Percentiles rank a stretch among this genome's conserved stretches.
Evolutionary conservation across 2,329 filamentous ascomycete genomes (phyloP).

Genomic region (Penicillium janthinellum): DNA sequence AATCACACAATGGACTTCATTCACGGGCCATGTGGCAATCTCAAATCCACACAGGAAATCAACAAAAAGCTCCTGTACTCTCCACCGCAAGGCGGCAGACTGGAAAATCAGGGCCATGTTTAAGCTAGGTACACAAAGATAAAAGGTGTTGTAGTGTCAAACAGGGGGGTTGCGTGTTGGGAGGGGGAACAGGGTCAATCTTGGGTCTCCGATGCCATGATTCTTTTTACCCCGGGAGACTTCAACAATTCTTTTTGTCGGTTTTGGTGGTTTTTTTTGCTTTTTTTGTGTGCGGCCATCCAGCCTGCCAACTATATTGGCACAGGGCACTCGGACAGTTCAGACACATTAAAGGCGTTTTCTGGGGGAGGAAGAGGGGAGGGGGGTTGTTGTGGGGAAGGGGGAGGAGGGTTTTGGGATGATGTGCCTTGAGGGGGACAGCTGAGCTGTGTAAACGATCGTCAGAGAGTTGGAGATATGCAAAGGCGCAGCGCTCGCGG

Average conservation of each 20-base stretch:
- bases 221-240: slow-evolving; percentile 17
- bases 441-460: slow-evolving; percentile 24
- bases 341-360: slow-evolving; percentile 31
- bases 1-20: slow-evolving; percentile 20
- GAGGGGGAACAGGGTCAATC: slow-evolving; percentile 16
- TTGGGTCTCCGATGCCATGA: slow-evolving; percentile 24
- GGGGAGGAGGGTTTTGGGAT: not conserved
- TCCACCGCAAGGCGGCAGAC: slow-evolving; percentile 3
- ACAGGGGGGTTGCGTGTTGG: not conserved
- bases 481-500: slow-evolving; percentile 27
- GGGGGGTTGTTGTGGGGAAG: slow-evolving; percentile 1
- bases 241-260: slow-evolving; percentile 25
- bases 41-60: slow-evolving; percentile 23
- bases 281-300: slow-evolving; percentile 28
- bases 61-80: slow-evolving; percentile 13
- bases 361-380: slow-evolving; percentile 6
- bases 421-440: not conserved
- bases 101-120: slow-evolving; percentile 7
- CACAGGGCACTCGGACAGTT: slow-evolving; percentile 1
- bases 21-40: slow-evolving; percentile 19
- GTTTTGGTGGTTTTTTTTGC: slow-evolving; percentile 30
- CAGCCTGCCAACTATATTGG: slow-evolving; percentile 5
- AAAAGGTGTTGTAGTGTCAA: slow-evolving; percentile 5
- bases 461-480: slow-evolving; percentile 23
- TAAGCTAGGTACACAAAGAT: slow-evolving; percentile 26